These are phyloP conservation scores for Fusarium subtropicale DNA, from an alignment of 2,329 filamentous ascomycete species.

Conservation along the genomic window DNA sequence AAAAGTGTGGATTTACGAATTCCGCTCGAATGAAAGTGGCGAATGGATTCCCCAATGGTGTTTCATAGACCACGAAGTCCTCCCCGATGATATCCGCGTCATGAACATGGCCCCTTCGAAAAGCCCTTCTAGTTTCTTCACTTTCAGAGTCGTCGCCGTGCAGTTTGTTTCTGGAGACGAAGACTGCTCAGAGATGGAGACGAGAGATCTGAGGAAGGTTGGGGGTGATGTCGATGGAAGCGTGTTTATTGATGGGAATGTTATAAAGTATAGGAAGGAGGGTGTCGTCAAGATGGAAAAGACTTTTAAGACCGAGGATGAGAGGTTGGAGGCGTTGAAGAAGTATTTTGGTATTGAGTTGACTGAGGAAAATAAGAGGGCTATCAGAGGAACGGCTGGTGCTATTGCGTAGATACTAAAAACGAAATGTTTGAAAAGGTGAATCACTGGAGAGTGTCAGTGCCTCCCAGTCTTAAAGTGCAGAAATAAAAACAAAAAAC, in stretches of 20 bases:
- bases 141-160: slow-evolving; percentile 23
- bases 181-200: background rate
- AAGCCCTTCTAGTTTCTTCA: slow-evolving; percentile 32
- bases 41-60: slow-evolving; percentile 32
- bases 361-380: slow-evolving; percentile 1
- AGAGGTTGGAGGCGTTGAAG: slow-evolving; percentile 7
- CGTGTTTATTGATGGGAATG: slow-evolving; percentile 19
- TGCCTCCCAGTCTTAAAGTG: background rate
- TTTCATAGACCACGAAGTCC: slow-evolving; percentile 19
- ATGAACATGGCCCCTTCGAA: slow-evolving; percentile 29
- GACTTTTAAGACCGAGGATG: slow-evolving; percentile 8
- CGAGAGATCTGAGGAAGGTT: background rate
- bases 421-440: too few species aligned
- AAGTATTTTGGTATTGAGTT: slow-evolving; percentile 22
- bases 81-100: slow-evolving; percentile 29
- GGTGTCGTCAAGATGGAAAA: slow-evolving; percentile 7
- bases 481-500: background rate
- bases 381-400: slow-evolving; percentile 17
- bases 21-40: background rate
- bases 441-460: background rate
- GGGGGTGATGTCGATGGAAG: slow-evolving; percentile 10
- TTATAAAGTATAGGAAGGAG: slow-evolving; percentile 7
- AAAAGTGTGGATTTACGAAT: slow-evolving; percentile 31
- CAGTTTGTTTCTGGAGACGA: slow-evolving; percentile 23
- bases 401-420: background rate